Conservation (phyloP, 2,329 filamentous ascomycete species). For the Nothophoma quercina region DNA sequence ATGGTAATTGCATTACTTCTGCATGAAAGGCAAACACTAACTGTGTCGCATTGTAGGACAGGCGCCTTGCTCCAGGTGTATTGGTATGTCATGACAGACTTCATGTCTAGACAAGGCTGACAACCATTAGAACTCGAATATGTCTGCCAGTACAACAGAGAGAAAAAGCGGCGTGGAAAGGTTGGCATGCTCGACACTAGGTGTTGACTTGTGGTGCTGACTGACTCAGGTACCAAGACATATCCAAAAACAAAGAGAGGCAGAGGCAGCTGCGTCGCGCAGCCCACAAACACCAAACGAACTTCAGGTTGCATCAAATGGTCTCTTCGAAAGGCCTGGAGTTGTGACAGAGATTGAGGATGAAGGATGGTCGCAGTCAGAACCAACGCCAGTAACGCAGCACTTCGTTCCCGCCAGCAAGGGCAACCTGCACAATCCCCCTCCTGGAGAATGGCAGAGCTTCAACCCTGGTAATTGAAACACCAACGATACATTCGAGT, state of each 20-base stretch:
- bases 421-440: constrained; percentile 31
- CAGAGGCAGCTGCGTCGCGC: constrained; percentile 37
- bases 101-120: constrained; percentile 18
- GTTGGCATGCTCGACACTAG: constrained; percentile 52
- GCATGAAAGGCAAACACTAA: constrained; percentile 6
- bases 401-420: constrained; percentile 40
- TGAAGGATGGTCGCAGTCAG: constrained; percentile 47
- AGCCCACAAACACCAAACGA: constrained; percentile 40
- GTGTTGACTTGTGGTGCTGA: constrained; percentile 15
- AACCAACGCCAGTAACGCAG: constrained; percentile 44
- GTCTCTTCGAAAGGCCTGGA: constrained; percentile 37
- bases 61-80: constrained; percentile 88
- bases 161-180: constrained; percentile 93
- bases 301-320: constrained; percentile 31
- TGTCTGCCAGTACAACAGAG: constrained; percentile 88
- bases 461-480: constrained; percentile 35
- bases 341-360: constrained; percentile 47
- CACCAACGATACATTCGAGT: neutral
- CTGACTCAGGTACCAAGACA: constrained; percentile 45
- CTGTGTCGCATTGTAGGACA: constrained; percentile 58
- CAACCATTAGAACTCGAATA: constrained; percentile 75
- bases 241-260: constrained; percentile 49
- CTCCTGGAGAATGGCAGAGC: constrained; percentile 41
- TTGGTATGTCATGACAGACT: constrained; percentile 66
- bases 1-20: constrained; percentile 56